Base-by-base conservation (phyloP, 2,329 filamentous ascomycete genomes). In the Remersonia thermophila region DNA sequence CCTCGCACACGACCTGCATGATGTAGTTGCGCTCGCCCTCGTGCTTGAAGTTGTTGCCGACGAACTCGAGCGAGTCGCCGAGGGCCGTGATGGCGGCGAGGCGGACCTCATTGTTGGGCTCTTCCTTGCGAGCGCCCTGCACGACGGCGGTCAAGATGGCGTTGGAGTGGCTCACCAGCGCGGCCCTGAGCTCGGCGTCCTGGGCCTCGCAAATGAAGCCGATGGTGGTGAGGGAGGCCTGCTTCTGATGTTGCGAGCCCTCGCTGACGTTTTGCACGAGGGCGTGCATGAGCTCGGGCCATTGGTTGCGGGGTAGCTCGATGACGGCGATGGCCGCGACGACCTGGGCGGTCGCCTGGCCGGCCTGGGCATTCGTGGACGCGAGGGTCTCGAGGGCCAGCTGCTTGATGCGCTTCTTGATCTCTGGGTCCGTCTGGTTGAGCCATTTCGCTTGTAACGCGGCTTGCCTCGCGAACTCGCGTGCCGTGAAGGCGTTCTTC, bases 1-100 rank as follows among this genome's bases (percentile, higher is more conserved):
- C 91, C 68, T 98, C 91, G 65, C 91, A 98, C 53, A 98, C 85
- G 47, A 98, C 91, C 67, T 98, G 91, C 91, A 98, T 98, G 56
- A 98, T 98, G 69, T 96, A 98, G 67, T 98, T 98, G 50, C 91
- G 80, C 71, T 98, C 91, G 53, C 89, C 91, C 63, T 98, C 91
- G 54, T 96, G 91, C 63, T 95, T 93, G 62, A 98, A 98, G 67
- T 98, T 98, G 64, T 85, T 93, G 47, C 86, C 77, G 40, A 98
- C 89, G 55, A 98, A 98, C 61, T 98, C 91, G 41, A 96, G 79
- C 27, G 89, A 95, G 62, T 98, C 91, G 51, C 87, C 84, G 30
- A 98, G 79, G 31, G 91, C 91, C 33, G 83, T 83, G 56, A 98
- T 91, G 55, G 91, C 91, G 35, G 91, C 85, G 49, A 86, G 73